Percentiles rank a stretch among this genome's conserved stretches.
Evolutionary conservation across 192 early-diverging fungal genomes (phyloP).

Genomic region (Coemansia asiatica): DNA sequence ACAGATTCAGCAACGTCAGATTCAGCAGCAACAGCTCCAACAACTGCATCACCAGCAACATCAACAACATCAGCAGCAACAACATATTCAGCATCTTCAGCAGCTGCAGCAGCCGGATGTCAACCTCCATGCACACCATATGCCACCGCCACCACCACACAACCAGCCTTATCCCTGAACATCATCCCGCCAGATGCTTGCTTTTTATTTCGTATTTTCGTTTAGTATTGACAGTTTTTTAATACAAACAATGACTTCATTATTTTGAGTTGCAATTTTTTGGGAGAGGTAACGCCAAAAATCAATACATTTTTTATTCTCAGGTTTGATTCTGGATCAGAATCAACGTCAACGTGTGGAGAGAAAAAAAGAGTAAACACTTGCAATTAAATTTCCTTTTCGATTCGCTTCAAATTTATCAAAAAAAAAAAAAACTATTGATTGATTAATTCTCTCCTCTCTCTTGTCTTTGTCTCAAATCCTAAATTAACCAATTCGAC

Average conservation of each 20-base stretch:
- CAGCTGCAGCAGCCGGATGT: conserved; percentile 30
- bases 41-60: conserved; percentile 23
- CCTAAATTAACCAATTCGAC: too few relatives aligned
- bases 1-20: conserved; percentile 23
- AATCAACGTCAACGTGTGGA: too few relatives aligned
- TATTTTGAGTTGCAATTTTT: too few relatives aligned
- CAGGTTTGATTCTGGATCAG: not conserved
- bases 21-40: conserved; percentile 24
- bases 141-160: conserved; percentile 23
- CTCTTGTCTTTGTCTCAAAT: too few relatives aligned
- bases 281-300: too few relatives aligned
- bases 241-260: too few relatives aligned
- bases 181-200: too few relatives aligned
- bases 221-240: not conserved
- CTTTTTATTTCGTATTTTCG: not conserved
- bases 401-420: too few relatives aligned
- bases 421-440: too few relatives aligned
- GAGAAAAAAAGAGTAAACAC: not conserved
- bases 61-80: conserved; percentile 33
- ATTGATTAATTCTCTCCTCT: too few relatives aligned
- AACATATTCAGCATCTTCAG: conserved; percentile 14
- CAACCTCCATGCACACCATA: conserved; percentile 16
- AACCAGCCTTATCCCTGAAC: conserved; percentile 2
- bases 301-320: too few relatives aligned
- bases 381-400: too few relatives aligned